Conservation (phyloP, 2,329 filamentous ascomycete species). For the Fusarium subtropicale region DNA sequence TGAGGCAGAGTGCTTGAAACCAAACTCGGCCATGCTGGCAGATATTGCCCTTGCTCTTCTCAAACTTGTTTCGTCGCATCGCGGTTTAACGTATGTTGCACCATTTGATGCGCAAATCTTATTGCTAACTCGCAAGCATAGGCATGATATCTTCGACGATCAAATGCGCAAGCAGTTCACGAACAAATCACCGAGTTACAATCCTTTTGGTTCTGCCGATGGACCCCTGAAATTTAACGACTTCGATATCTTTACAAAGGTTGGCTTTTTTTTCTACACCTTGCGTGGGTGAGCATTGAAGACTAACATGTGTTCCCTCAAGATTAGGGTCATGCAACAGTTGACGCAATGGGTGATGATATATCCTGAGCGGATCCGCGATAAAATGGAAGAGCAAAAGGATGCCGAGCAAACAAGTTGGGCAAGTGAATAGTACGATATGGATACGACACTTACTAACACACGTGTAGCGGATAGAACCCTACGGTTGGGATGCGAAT, state of each 20-base stretch:
- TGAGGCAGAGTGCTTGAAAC: slow-evolving; percentile 88
- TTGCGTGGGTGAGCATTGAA: not conserved
- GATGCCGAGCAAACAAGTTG: slow-evolving; percentile 85
- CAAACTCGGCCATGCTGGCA: slow-evolving; percentile 77
- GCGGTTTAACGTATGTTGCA: slow-evolving; percentile 82
- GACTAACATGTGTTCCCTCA: slow-evolving; percentile 45
- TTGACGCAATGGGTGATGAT: slow-evolving; percentile 90
- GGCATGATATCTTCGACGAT: slow-evolving; percentile 89
- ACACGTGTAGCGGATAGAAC: slow-evolving; percentile 73
- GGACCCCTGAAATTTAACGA: slow-evolving; percentile 78
- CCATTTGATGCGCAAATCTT: not conserved
- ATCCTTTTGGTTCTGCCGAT: slow-evolving; percentile 87
- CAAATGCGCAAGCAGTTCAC: slow-evolving; percentile 91
- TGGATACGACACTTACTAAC: slow-evolving; percentile 29
- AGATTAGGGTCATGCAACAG: slow-evolving; percentile 83
- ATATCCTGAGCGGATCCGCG: slow-evolving; percentile 86
- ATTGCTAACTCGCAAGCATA: slow-evolving; percentile 53
- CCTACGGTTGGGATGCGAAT: slow-evolving; percentile 87
- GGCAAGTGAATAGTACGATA: slow-evolving; percentile 67
- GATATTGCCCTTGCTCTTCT: slow-evolving; percentile 88
- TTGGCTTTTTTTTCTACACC: slow-evolving; percentile 51
- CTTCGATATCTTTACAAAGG: slow-evolving; percentile 85
- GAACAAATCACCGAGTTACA: slow-evolving; percentile 80
- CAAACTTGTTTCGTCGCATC: slow-evolving; percentile 94
- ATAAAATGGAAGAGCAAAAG: slow-evolving; percentile 84